These are phyloP conservation scores for Balakata baccata DNA, from an alignment of 345 rosid species.

Conservation along the genomic window DNA sequence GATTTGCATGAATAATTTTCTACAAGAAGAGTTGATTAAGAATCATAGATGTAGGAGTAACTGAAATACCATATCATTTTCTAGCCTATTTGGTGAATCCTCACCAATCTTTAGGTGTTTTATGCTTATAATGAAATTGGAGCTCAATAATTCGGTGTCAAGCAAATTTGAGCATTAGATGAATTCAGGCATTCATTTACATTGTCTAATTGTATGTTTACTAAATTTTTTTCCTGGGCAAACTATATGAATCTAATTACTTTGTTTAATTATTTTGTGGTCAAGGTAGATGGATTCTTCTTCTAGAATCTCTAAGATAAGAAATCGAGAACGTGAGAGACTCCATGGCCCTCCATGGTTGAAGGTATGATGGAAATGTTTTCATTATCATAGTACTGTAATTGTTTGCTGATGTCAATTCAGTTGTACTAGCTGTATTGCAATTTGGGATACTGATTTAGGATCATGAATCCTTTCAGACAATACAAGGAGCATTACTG, in stretches of 20 bases:
- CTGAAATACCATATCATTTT: not conserved
- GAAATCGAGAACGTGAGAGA: constrained; percentile 85
- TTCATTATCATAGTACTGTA: not conserved
- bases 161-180: not conserved
- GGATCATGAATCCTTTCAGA: constrained; percentile 34
- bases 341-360: constrained; percentile 96
- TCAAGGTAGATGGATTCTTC: constrained; percentile 92
- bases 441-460: constrained; percentile 15
- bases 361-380: constrained; percentile 48
- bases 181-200: not conserved
- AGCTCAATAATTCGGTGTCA: not conserved
- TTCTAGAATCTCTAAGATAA: constrained; percentile 92
- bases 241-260: constrained; percentile 8
- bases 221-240: not conserved
- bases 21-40: not conserved
- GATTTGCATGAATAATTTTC: not conserved
- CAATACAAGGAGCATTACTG: constrained; percentile 81
- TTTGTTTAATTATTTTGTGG: constrained; percentile 36
- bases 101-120: not conserved
- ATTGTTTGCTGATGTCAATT: constrained; percentile 4
- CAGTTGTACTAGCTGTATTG: not conserved
- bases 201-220: not conserved
- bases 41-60: not conserved
- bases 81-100: not conserved
- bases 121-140: not conserved